phyloP scores from a whole-genome alignment of 2,329 filamentous ascomycete genomes.

The Nemania sp. region DNA sequence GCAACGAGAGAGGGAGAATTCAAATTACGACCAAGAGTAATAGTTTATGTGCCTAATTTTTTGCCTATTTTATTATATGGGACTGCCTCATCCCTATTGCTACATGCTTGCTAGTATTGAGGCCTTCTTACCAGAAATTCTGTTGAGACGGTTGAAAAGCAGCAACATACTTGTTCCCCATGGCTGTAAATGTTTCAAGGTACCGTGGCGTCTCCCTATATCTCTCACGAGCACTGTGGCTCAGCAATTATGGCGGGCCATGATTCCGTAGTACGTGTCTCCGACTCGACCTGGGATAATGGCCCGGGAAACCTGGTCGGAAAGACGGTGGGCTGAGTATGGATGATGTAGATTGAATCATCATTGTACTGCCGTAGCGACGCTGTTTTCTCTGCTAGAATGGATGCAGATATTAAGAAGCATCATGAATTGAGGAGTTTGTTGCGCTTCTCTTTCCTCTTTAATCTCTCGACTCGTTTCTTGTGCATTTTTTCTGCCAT shows the following conservation, averaged over 20 bases:
- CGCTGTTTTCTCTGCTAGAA: not conserved
- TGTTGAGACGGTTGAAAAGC: not conserved
- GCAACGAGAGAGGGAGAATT: too few species aligned
- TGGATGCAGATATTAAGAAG: constrained; percentile 1
- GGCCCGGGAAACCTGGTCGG: not conserved
- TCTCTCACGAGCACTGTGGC: not conserved
- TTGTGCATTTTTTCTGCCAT: constrained; percentile 98
- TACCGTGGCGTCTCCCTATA: not conserved
- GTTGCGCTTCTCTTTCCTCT: constrained; percentile 96
- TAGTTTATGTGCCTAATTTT: not conserved
- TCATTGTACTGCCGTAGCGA: not conserved
- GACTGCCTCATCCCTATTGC: not conserved
- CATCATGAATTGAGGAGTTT: constrained; percentile 78
- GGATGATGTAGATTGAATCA: constrained; percentile 3
- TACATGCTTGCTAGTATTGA: constrained; percentile 10
- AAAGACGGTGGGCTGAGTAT: too few species aligned
- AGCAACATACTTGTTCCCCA: not conserved
- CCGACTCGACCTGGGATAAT: not conserved
- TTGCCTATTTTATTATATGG: constrained; percentile 5
- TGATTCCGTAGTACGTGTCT: not conserved
- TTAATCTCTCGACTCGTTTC: constrained; percentile 92
- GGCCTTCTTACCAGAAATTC: not conserved
- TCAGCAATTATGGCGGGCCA: not conserved
- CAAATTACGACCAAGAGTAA: not conserved
- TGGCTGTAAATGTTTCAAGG: not conserved